Evolutionary conservation across 768 basidiomycete species (phyloP).

Genomic region (Omphalotus guepiniiformis): DNA sequence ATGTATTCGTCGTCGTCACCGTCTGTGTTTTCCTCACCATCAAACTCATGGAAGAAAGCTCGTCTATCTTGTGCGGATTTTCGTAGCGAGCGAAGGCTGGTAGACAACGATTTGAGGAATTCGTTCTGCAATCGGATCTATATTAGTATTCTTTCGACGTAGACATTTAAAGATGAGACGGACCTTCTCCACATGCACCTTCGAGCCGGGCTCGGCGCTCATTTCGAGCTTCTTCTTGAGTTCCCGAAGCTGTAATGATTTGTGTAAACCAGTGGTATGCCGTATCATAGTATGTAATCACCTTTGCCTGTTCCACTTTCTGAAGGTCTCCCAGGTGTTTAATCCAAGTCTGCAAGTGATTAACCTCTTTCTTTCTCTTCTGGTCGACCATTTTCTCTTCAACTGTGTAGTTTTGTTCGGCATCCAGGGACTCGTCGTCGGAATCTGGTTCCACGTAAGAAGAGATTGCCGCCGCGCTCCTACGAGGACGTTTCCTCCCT

Average conservation of each 20-base stretch:
- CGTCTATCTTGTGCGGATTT: slow-evolving; percentile 54
- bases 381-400: slow-evolving; percentile 29
- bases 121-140: slow-evolving; percentile 43
- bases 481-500: slow-evolving; percentile 54
- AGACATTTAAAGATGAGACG: slow-evolving; percentile 11
- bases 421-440: slow-evolving; percentile 58
- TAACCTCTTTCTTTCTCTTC: slow-evolving; percentile 35
- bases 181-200: slow-evolving; percentile 58
- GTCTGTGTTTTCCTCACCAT: background rate
- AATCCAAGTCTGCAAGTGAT: slow-evolving; percentile 61
- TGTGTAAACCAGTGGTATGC: slow-evolving; percentile 3
- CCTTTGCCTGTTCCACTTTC: slow-evolving; percentile 70
- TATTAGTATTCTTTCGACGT: background rate
- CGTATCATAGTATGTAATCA: slow-evolving; percentile 21
- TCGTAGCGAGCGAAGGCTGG: slow-evolving; percentile 57
- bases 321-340: slow-evolving; percentile 55
- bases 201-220: slow-evolving; percentile 33
- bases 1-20: slow-evolving; percentile 6
- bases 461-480: slow-evolving; percentile 48
- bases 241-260: slow-evolving; percentile 50
- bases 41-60: slow-evolving; percentile 18
- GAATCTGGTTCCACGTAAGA: slow-evolving; percentile 70
- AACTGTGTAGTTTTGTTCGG: slow-evolving; percentile 31
- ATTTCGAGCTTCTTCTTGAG: slow-evolving; percentile 55
- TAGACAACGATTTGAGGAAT: slow-evolving; percentile 59